phyloP scores from a whole-genome alignment of 495 filamentous ascomycete species.

The Parathielavia appendiculata region DNA sequence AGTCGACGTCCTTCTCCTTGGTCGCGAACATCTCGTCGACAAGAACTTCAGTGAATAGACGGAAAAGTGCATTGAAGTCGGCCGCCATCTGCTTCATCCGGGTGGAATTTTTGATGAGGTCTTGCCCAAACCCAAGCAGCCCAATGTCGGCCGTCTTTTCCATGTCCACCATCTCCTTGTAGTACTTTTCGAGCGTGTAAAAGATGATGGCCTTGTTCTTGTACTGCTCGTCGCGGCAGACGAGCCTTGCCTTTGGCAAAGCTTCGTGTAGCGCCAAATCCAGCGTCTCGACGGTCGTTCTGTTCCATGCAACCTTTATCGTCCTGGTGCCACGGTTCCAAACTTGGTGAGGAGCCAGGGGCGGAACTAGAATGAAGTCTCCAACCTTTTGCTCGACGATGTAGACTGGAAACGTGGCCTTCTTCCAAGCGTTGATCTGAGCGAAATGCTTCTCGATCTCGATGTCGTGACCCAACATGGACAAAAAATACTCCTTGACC shows the following conservation, averaged over 20 bases:
- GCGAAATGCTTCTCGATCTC: conserved; percentile 96
- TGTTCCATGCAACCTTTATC: conserved; percentile 96
- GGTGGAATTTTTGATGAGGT: conserved; percentile 44
- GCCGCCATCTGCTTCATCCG: conserved; percentile 61
- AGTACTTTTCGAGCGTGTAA: conserved; percentile 75
- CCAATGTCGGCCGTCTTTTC: conserved; percentile 42
- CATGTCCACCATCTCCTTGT: conserved; percentile 52
- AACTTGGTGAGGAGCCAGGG: conserved; percentile 93
- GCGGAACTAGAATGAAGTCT: conserved; percentile 93
- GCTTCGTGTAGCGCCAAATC: conserved; percentile 80
- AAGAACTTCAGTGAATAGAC: conserved; percentile 69
- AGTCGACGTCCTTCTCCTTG: conserved; percentile 62
- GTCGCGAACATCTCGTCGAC: conserved; percentile 77
- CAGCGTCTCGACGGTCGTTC: conserved; percentile 88
- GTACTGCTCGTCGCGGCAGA: conserved; percentile 98
- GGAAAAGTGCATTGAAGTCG: conserved; percentile 76
- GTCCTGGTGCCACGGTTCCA: conserved; percentile 96
- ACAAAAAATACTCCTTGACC: conserved; percentile 88
- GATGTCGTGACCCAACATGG: conserved; percentile 86
- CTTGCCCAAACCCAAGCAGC: conserved; percentile 41
- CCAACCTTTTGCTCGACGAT: conserved; percentile 89
- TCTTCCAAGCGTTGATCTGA: conserved; percentile 86
- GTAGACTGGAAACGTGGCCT: conserved; percentile 85
- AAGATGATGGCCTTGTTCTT: conserved; percentile 96
- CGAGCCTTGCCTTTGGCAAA: conserved; percentile 76